Percentiles rank a stretch among this genome's conserved stretches.
phyloP scores from a whole-genome alignment of 805 yeast species.

The Hanseniaspora occidentalis region DNA sequence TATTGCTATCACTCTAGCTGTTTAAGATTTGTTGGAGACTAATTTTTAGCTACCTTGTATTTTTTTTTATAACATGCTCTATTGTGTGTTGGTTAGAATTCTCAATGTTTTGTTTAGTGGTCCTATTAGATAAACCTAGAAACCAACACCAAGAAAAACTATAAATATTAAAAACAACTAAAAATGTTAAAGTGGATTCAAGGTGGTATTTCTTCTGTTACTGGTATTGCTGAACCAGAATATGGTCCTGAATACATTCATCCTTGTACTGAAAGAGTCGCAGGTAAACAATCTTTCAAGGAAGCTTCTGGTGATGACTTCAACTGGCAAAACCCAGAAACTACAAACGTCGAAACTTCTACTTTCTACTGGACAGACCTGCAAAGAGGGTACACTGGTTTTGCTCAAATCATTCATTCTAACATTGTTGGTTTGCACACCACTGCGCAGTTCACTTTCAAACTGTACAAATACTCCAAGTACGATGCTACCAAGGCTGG shows the following conservation, averaged over 20 bases:
- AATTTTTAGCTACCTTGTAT: no score
- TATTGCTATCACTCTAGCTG: no score
- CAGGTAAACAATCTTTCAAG: constrained; percentile 44
- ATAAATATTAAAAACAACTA: background rate
- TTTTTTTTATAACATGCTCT: no score
- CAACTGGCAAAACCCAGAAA: constrained; percentile 58
- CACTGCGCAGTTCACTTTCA: constrained; percentile 89
- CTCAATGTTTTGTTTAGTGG: no score
- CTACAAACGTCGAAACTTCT: constrained; percentile 91
- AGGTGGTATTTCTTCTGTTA: constrained; percentile 81
- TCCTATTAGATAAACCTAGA: no score
- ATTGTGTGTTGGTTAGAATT: no score
- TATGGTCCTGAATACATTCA: constrained; percentile 89
- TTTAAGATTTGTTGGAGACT: no score
- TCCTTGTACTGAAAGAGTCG: constrained; percentile 56
- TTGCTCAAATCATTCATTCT: constrained; percentile 91
- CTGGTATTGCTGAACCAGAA: constrained; percentile 96
- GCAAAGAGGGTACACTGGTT: constrained; percentile 56
- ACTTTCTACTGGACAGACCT: constrained; percentile 73
- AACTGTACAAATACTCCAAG: constrained; percentile 40
- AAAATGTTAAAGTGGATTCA: constrained; percentile 72
- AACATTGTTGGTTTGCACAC: constrained; percentile 78
- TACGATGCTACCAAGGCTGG: constrained; percentile 25
- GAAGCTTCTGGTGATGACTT: constrained; percentile 56
- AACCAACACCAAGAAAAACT: no score